Evolutionary conservation across 352 stramenopile species (phyloP).

Genomic region (Phytophthora europaea): DNA sequence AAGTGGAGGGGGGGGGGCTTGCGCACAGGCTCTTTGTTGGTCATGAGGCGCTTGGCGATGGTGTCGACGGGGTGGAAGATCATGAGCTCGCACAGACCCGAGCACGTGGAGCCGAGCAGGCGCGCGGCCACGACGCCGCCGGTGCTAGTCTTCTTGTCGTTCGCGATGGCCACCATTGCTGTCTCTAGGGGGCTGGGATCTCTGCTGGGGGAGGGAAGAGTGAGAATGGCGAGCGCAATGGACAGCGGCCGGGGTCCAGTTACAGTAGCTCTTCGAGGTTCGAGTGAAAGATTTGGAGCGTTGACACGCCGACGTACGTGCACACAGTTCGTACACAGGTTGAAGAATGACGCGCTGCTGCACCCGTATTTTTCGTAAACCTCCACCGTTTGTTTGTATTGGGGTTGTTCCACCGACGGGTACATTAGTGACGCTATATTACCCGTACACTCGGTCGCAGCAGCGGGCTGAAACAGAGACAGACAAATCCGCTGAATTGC

Average conservation of each 20-base stretch:
- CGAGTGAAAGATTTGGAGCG: conserved; percentile 9
- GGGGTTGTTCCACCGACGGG: not conserved
- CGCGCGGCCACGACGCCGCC: conserved; percentile 74
- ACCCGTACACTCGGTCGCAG: not conserved
- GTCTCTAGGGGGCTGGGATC: not conserved
- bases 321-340: conserved; percentile 12
- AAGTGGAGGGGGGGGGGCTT: not conserved
- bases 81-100: conserved; percentile 94
- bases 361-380: not conserved
- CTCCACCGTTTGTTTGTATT: not conserved
- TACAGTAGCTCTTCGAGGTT: conserved; percentile 1
- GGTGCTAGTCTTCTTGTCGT: conserved; percentile 51
- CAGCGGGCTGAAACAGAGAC: not conserved
- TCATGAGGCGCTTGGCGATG: conserved; percentile 96
- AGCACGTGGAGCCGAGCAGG: conserved; percentile 92
- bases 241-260: conserved; percentile 7
- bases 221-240: conserved; percentile 22
- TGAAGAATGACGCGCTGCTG: not conserved
- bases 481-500: conserved; percentile 32
- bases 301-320: conserved; percentile 20
- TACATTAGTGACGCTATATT: not conserved
- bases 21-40: conserved; percentile 76
- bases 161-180: conserved; percentile 59
- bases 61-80: conserved; percentile 97
- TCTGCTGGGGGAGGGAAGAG: conserved; percentile 28